Percentiles rank a stretch among this genome's conserved stretches.
phyloP scores from a whole-genome alignment of 306 rosid genomes.

The Fragaria vesca region DNA sequence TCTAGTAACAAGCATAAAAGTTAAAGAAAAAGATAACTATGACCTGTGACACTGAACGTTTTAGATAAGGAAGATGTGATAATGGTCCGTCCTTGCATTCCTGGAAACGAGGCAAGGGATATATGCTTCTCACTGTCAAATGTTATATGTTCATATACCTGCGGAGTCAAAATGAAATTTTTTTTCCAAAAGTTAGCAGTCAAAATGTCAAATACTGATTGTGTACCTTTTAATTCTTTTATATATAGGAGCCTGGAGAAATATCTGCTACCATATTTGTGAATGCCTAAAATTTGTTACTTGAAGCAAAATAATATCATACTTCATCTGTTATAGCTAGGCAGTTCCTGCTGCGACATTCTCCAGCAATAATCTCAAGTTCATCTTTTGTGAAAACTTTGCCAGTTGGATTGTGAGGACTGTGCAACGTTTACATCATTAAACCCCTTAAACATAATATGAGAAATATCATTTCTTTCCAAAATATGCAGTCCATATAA shows the following conservation, averaged over 20 bases:
- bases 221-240: neutral
- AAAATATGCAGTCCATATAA: neutral
- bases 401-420: constrained; percentile 97
- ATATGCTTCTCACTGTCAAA: constrained; percentile 56
- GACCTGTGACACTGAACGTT: constrained; percentile 73
- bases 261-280: neutral
- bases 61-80: constrained; percentile 84
- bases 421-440: constrained; percentile 41
- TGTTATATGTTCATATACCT: constrained; percentile 78
- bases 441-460: constrained; percentile 23
- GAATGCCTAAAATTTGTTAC: neutral
- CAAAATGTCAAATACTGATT: neutral
- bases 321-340: constrained; percentile 93
- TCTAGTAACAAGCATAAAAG: neutral
- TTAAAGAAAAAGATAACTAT: neutral
- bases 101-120: constrained; percentile 74
- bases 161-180: constrained; percentile 17
- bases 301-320: constrained; percentile 11
- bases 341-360: constrained; percentile 52
- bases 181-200: neutral
- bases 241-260: neutral
- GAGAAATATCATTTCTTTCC: constrained; percentile 12
- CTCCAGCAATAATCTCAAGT: constrained; percentile 72
- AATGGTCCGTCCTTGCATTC: constrained; percentile 78
- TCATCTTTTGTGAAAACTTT: constrained; percentile 80